Base-by-base conservation (phyloP, 768 basidiomycete genomes). In the Stropharia rugosoannulata region DNA sequence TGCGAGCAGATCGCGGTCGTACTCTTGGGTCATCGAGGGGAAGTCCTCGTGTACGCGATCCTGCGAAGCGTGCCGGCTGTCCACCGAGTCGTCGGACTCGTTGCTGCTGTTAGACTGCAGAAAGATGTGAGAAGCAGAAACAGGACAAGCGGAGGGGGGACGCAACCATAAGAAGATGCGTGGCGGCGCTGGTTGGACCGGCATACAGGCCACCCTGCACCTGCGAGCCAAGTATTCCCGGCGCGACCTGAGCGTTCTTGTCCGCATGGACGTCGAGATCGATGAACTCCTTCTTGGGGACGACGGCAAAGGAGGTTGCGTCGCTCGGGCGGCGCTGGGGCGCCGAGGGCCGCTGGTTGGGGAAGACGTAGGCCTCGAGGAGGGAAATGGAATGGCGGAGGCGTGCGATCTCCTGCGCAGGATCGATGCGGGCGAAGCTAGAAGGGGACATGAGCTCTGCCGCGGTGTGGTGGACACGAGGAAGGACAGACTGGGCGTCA, bases 141-240 rank as follows among this genome's bases (percentile, higher is more conserved):
- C 15, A 59, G 58, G 22, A 50, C 39, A 55, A 55, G 44, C 49
- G 56, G 41, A 48, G 47, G 58, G 70, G 27, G 15, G 5, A 40
- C 16, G 72, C 62, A 61, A 87, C 88, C 71, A 83, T 73, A 39
- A 86, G 70, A 42, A 92, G 75, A 69, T 90, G 86, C 1, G 85
- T 84, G 41, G 83, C 83, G 38, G 85, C 82, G 61, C 87, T 87
- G 8, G 90, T 93, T 37, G 90, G 81, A n/a, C 90, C 90, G 41
- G 87, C 80, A 68, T 89, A 93, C 42, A 89, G 74, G 9, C 89
- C 89, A 13, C 86, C 83, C 55, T 83, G 80, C 2, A 77, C 79
- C 61, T 83, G 85, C 51, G 77, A 80, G 45, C 86, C 86, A 29
- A 88, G 75, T 74, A 88, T 83, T 12, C 87, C 86, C 35, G 89